Evolutionary conservation across 495 filamentous ascomycete species (phyloP).

Genomic region (Pseudomonodictys pantanalensis): DNA sequence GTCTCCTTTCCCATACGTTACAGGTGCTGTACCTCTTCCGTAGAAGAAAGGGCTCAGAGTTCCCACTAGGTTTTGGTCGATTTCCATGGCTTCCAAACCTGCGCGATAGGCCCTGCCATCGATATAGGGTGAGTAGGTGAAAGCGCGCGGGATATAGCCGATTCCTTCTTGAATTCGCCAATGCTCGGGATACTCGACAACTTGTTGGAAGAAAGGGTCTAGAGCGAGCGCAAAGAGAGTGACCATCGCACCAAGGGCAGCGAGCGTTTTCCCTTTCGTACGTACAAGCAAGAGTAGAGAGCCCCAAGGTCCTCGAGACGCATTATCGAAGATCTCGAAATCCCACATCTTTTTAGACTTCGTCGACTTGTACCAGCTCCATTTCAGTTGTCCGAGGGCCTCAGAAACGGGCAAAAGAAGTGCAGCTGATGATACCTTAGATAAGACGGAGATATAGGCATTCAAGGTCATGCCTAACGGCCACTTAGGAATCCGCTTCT

Average conservation of each 20-base stretch:
- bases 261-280: background rate
- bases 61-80: background rate
- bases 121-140: background rate
- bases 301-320: background rate
- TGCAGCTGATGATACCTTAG: background rate
- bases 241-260: background rate
- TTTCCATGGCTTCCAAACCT: background rate
- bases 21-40: slow-evolving; percentile 1
- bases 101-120: background rate
- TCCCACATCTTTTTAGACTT: background rate
- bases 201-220: background rate
- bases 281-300: background rate
- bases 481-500: background rate
- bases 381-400: background rate
- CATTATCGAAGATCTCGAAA: background rate
- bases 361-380: background rate
- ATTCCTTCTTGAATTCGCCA: background rate
- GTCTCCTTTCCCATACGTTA: slow-evolving; percentile 14
- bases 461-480: background rate
- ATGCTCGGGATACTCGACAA: background rate
- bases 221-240: too few species aligned
- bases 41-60: slow-evolving; percentile 9
- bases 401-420: background rate
- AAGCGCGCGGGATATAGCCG: background rate
- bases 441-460: background rate